phyloP scores from a whole-genome alignment of 257 asterid genomes.

The Nicotiana undulata region DNA sequence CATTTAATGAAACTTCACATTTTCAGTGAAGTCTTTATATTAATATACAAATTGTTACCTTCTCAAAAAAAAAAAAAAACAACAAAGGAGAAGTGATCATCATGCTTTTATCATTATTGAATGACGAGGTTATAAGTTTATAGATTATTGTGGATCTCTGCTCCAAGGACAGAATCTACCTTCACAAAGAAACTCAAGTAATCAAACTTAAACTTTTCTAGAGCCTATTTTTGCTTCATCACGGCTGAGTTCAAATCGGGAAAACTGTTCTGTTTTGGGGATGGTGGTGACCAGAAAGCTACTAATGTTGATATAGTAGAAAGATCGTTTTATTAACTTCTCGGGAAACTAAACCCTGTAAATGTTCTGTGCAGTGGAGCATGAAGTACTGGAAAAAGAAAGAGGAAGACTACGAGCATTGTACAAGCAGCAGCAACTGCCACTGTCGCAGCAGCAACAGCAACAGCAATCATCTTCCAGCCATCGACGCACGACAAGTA shows the following conservation, averaged over 20 bases:
- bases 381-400: conserved; percentile 84
- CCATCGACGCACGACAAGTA: conserved; percentile 54
- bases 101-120: background rate
- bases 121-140: background rate
- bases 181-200: background rate
- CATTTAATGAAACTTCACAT: too few relatives aligned
- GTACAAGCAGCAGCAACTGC: conserved; percentile 46
- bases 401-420: conserved; percentile 57
- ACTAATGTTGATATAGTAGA: background rate
- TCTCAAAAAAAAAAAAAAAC: too few relatives aligned
- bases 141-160: background rate
- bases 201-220: background rate
- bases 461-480: background rate
- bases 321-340: background rate
- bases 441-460: background rate
- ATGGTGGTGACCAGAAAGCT: background rate
- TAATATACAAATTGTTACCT: too few relatives aligned
- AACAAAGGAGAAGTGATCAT: background rate
- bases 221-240: background rate
- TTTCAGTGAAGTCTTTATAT: too few relatives aligned
- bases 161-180: background rate
- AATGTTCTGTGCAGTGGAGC: conserved; percentile 64
- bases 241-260: background rate
- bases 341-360: background rate
- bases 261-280: background rate